A percentile compares a stretch with the other conserved stretches of the same genome.
Conservation (phyloP, 2,329 filamentous ascomycete species). For the Drechslerella coelobrocha region DNA sequence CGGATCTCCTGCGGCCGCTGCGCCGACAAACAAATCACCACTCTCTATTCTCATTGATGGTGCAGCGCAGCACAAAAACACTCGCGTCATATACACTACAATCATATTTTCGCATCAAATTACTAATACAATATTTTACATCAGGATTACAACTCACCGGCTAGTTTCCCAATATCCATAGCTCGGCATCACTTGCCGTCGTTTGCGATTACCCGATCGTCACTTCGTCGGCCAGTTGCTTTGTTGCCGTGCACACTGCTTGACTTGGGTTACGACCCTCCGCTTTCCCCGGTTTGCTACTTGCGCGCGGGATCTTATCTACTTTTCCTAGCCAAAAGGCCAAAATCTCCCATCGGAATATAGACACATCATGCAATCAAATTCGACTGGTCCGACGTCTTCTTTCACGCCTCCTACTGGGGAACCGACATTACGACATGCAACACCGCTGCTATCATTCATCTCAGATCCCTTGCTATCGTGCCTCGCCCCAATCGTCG, state of each 20-base stretch:
- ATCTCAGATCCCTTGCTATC: conserved; percentile 82
- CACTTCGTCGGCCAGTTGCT: no score
- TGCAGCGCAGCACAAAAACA: no score
- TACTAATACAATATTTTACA: no score
- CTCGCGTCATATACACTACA: no score
- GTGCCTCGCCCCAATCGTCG: conserved; percentile 76
- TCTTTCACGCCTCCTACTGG: conserved; percentile 82
- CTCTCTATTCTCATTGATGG: background rate
- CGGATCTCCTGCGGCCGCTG: background rate
- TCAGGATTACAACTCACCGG: background rate
- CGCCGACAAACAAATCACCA: background rate
- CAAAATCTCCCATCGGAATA: conserved; percentile 13
- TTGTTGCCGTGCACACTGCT: background rate
- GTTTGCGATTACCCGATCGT: no score
- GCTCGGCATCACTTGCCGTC: no score
- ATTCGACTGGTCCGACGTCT: conserved; percentile 60
- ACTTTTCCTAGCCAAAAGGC: conserved; percentile 8
- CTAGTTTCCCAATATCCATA: background rate
- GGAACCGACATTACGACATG: conserved; percentile 72
- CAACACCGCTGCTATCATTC: conserved; percentile 75
- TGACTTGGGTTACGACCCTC: conserved; percentile 23
- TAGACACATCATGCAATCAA: conserved; percentile 35
- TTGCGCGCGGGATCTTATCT: background rate
- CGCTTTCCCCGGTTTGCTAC: conserved; percentile 13
- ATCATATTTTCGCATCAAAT: no score